Evolutionary conservation across 2,329 filamentous ascomycete species (phyloP).

Genomic region (Beauveria asiatica): DNA sequence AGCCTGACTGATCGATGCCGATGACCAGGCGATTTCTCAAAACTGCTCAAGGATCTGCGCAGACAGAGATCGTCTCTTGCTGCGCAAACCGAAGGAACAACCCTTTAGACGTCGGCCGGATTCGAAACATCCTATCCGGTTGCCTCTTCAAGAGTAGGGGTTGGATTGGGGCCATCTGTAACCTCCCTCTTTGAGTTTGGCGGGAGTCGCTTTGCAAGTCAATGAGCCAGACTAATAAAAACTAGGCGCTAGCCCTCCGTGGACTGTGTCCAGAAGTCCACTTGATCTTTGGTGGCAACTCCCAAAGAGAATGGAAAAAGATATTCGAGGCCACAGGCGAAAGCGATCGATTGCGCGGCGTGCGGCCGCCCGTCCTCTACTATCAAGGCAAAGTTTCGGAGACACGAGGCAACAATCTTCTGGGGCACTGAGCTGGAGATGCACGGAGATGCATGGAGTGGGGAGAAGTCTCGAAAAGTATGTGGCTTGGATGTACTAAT

Average conservation of each 20-base stretch:
- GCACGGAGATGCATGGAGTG: background rate
- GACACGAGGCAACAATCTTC: background rate
- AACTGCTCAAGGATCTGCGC: background rate
- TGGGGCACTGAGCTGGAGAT: background rate
- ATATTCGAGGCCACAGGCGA: background rate
- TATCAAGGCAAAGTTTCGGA: background rate
- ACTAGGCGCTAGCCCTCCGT: background rate
- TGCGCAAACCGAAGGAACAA: background rate
- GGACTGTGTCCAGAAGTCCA: background rate
- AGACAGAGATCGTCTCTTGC: background rate
- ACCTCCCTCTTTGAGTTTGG: slow-evolving; percentile 9
- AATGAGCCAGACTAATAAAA: background rate
- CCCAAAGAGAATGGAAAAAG: background rate
- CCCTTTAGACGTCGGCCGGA: background rate
- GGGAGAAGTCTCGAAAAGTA: background rate
- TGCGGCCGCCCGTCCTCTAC: background rate
- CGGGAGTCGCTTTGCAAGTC: slow-evolving; percentile 1
- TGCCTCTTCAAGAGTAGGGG: slow-evolving; percentile 6
- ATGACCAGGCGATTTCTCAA: background rate
- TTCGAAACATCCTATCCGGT: background rate
- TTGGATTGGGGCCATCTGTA: background rate
- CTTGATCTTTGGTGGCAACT: background rate
- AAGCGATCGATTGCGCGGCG: background rate
- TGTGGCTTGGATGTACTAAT: background rate
- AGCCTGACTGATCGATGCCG: background rate